Evolutionary conservation across 129 eudicot genomes (phyloP), one percentile per base, ranked within the genome.

Genomic region (Flaveria robusta): DNA sequence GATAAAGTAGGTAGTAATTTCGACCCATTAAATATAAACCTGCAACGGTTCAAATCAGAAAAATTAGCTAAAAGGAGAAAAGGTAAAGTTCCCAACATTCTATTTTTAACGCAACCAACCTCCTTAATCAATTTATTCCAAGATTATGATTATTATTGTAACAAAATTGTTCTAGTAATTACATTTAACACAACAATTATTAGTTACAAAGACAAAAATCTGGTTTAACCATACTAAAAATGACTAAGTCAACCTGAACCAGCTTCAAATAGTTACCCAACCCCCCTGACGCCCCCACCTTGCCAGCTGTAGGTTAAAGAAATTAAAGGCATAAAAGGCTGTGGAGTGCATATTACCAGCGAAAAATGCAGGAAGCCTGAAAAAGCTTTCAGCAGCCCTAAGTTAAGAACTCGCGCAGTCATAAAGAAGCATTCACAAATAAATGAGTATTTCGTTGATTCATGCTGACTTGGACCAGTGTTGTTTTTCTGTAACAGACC

Each of bases 341-440:
- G 12, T 31, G 14, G 16, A 37, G 27, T 19, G 62, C 62, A 16
- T 51, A 51, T 41, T 79, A 93, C 98, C 97, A 90, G 98, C 69
- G 83, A 93, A 78, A 91, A 97, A 85, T 93, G 97, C 81, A 90
- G 90, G 77, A 90, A 93, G 80, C 91, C 98, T 52, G 97, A 88
- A 84, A 93, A 90, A 75, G 96, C 96, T 87, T 93, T 91, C 73
- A 93, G 76, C 43, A 93, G 72, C 39, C 98, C 98, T 85, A 93
- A 86, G 86, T 93, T 90, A 9, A 93, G 96, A 43, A 91, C 96
- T 75, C 98, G 82, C 27, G 98, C 97, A 63, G 98, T 93, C 98
- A 93, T 93, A 77, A 90, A 93, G 87, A 93, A 93, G 84, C 98
- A 93, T 87, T 93, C 98, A 79, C 97, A 88, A 37, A 93, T 93